phyloP scores from a whole-genome alignment of 1,284 basidiomycete genomes.

The Leccinum angustisporum region DNA sequence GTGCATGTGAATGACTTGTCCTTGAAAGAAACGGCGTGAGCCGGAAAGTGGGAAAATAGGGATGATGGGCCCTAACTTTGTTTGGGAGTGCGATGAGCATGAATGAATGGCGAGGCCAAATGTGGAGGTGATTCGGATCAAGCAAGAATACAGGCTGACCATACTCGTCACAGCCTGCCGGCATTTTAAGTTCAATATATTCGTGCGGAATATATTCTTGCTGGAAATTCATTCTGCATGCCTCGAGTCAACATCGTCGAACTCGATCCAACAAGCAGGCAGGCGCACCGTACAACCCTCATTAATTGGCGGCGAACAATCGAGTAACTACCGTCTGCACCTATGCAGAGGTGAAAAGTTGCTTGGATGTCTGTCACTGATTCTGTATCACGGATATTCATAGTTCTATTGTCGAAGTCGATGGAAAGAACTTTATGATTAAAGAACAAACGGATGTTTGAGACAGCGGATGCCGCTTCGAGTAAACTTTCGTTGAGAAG shows the following conservation, averaged over 20 bases:
- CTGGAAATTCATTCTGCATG: constrained; percentile 83
- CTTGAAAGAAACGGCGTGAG: constrained; percentile 38
- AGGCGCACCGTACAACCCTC: constrained; percentile 77
- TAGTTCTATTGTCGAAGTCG: constrained; percentile 69
- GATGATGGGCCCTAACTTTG: constrained; percentile 57
- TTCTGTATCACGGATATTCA: constrained; percentile 48
- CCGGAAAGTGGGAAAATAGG: constrained; percentile 29
- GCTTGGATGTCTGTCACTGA: constrained; percentile 46
- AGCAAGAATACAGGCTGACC: constrained; percentile 75
- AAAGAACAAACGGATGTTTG: constrained; percentile 74
- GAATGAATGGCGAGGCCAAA: constrained; percentile 98
- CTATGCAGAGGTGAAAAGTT: constrained; percentile 82
- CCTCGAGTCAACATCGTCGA: constrained; percentile 19
- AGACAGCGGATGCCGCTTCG: constrained; percentile 60
- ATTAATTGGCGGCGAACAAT: constrained; percentile 86
- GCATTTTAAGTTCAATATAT: constrained; percentile 96
- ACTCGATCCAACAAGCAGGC: constrained; percentile 9
- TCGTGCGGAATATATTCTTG: constrained; percentile 95
- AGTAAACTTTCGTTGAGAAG: constrained; percentile 87
- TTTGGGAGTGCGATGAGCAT: constrained; percentile 99
- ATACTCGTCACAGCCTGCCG: constrained; percentile 64
- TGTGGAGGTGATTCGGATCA: constrained; percentile 95
- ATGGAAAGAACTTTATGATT: constrained; percentile 74
- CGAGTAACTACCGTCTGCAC: constrained; percentile 89
- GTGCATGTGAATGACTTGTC: constrained; percentile 90